These are phyloP conservation scores for Rachicladosporium sp. DNA, from an alignment of 2,329 filamentous ascomycete genomes.

Conservation along the genomic window DNA sequence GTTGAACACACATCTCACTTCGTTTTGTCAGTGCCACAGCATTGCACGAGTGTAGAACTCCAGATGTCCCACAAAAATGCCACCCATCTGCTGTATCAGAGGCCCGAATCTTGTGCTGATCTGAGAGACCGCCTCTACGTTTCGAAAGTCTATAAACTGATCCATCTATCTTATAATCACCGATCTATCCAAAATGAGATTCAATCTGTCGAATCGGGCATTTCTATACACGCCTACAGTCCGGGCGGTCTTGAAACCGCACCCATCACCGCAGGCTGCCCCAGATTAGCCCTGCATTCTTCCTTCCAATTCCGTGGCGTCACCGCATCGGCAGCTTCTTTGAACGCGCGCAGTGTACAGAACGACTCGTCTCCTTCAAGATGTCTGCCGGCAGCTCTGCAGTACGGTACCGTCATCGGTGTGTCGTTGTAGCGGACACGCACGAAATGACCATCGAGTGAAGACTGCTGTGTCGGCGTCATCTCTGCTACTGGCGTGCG, in stretches of 20 bases:
- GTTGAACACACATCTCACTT: too few relatives aligned
- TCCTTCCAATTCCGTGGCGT: slow-evolving; percentile 68
- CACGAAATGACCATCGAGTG: slow-evolving; percentile 69
- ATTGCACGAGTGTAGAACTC: too few relatives aligned
- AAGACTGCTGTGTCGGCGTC: slow-evolving; percentile 43
- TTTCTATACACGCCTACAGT: too few relatives aligned
- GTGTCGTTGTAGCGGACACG: slow-evolving; percentile 83
- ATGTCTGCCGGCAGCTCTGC: slow-evolving; percentile 64
- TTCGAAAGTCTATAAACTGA: too few relatives aligned
- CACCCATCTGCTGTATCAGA: too few relatives aligned
- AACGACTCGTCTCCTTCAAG: slow-evolving; percentile 76
- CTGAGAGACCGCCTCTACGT: too few relatives aligned
- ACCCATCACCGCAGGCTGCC: slow-evolving; percentile 29
- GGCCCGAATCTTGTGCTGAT: too few relatives aligned
- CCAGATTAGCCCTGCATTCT: slow-evolving; percentile 48
- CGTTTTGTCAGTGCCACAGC: too few relatives aligned
- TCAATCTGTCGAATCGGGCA: too few relatives aligned
- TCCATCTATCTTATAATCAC: too few relatives aligned
- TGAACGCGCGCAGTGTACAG: slow-evolving; percentile 88
- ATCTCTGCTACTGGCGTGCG: slow-evolving; percentile 49
- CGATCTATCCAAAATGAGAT: too few relatives aligned
- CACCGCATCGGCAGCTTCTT: slow-evolving; percentile 79
- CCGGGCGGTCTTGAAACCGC: slow-evolving; percentile 9
- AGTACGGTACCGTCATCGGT: slow-evolving; percentile 71
- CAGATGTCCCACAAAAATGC: too few relatives aligned